A percentile compares a stretch with the other conserved stretches of the same genome.
Conservation (phyloP, 352 stramenopile species). For the Aphanomyces cochlioides region DNA sequence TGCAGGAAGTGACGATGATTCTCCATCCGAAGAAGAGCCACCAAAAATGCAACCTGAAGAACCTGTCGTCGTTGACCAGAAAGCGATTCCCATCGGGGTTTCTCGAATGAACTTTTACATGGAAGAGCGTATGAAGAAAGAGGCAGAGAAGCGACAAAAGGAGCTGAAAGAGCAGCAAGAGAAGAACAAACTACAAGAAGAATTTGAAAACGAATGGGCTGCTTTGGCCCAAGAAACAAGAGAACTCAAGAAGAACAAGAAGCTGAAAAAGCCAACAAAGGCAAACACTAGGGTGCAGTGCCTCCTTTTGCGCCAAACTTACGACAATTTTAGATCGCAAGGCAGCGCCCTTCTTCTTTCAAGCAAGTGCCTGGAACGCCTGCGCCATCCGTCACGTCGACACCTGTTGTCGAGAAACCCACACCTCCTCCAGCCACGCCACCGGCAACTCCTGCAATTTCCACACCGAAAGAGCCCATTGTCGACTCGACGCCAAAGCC, state of each 20-base stretch:
- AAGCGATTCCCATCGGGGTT: not conserved
- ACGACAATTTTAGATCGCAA: slow-evolving; percentile 31
- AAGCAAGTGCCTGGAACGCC: slow-evolving; percentile 76
- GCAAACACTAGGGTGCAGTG: slow-evolving; percentile 12
- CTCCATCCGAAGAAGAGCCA: slow-evolving; percentile 15
- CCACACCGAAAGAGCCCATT: slow-evolving; percentile 1
- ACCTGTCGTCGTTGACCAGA: not conserved
- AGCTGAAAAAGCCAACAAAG: slow-evolving; percentile 56
- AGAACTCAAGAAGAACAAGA: slow-evolving; percentile 76
- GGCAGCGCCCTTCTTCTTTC: slow-evolving; percentile 67
- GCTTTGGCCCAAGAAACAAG: slow-evolving; percentile 84
- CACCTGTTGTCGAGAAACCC: slow-evolving; percentile 35
- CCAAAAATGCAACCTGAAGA: slow-evolving; percentile 29
- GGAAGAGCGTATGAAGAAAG: slow-evolving; percentile 72
- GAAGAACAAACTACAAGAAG: slow-evolving; percentile 73
- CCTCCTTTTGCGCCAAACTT: not conserved
- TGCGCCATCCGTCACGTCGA: slow-evolving; percentile 46
- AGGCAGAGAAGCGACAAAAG: slow-evolving; percentile 70
- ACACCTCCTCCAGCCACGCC: not conserved
- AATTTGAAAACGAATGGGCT: slow-evolving; percentile 87
- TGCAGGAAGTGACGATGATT: slow-evolving; percentile 60
- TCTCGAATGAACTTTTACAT: slow-evolving; percentile 87
- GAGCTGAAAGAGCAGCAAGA: slow-evolving; percentile 67
- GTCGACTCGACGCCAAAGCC: slow-evolving; percentile 35
- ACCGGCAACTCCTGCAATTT: not conserved